Conservation (phyloP, 345 rosid species). For the Eucalyptus curtisii region DNA sequence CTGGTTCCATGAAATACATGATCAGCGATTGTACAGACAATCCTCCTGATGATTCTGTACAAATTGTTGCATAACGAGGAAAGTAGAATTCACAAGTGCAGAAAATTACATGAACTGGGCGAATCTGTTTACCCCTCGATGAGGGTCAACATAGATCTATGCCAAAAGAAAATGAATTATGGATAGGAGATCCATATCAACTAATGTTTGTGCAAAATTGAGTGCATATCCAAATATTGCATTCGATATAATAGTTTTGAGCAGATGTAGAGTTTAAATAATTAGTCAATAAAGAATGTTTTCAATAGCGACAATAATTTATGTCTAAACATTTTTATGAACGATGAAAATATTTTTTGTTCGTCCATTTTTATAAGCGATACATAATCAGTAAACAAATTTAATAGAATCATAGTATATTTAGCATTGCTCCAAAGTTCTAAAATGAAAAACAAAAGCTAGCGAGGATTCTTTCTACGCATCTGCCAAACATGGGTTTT, state of each 20-base stretch:
- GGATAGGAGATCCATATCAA: neutral
- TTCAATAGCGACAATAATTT: neutral
- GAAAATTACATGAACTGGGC: neutral
- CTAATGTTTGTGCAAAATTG: neutral
- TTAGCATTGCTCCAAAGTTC: neutral
- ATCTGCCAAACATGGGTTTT: neutral
- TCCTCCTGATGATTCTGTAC: neutral
- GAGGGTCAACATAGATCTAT: neutral
- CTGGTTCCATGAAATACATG: neutral
- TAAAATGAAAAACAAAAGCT: neutral
- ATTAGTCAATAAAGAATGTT: neutral
- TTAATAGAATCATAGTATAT: neutral
- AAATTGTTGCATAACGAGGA: neutral
- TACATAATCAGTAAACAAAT: neutral
- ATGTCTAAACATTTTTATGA: neutral
- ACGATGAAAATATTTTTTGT: rapidly evolving
- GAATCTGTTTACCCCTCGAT: neutral
- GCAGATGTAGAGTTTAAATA: neutral
- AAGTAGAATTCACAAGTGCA: neutral
- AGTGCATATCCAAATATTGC: neutral
- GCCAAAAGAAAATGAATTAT: neutral
- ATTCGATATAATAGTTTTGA: neutral
- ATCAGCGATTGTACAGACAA: neutral
- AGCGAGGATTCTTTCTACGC: neutral
- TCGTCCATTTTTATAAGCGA: rapidly evolving